Conservation (phyloP, 2,329 filamentous ascomycete species). For the Penicillium sp. region DNA sequence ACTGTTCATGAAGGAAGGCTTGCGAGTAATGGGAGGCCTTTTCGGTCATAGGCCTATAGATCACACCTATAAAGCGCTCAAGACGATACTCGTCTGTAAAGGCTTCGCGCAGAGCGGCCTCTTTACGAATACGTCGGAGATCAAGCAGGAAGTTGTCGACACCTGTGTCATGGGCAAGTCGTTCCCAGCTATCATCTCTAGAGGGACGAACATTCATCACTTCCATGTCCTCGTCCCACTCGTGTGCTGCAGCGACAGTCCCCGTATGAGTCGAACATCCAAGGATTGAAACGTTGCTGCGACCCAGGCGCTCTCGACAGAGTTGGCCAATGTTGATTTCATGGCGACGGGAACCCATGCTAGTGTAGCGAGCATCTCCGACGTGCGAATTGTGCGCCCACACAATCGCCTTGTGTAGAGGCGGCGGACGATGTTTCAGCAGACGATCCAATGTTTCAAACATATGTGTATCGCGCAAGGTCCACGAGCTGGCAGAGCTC, state of each 20-base stretch:
- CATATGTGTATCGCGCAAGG: slow-evolving; percentile 51
- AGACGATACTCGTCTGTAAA: slow-evolving; percentile 38
- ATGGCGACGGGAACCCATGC: slow-evolving; percentile 43
- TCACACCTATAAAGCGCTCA: slow-evolving; percentile 52
- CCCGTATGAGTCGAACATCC: slow-evolving; percentile 50
- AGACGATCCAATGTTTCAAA: slow-evolving; percentile 46
- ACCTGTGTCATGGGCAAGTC: slow-evolving; percentile 45
- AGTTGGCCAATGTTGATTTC: slow-evolving; percentile 53
- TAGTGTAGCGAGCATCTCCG: slow-evolving; percentile 51
- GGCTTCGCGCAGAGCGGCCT: slow-evolving; percentile 34
- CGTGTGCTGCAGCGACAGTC: slow-evolving; percentile 49
- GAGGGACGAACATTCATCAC: slow-evolving; percentile 48
- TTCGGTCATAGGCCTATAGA: slow-evolving; percentile 50
- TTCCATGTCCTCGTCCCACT: slow-evolving; percentile 50
- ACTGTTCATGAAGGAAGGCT: slow-evolving; percentile 45
- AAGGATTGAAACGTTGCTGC: slow-evolving; percentile 40
- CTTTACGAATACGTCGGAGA: slow-evolving; percentile 36
- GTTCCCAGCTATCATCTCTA: slow-evolving; percentile 47
- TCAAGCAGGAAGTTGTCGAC: slow-evolving; percentile 46
- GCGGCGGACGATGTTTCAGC: slow-evolving; percentile 37
- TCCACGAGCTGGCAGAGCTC: slow-evolving; percentile 48
- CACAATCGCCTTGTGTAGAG: slow-evolving; percentile 45
- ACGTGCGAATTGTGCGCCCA: slow-evolving; percentile 54
- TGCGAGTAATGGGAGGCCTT: slow-evolving; percentile 47
- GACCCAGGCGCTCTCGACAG: slow-evolving; percentile 45